phyloP scores from a whole-genome alignment of 2,329 filamentous ascomycete species.

The Aureobasidium namibiae region DNA sequence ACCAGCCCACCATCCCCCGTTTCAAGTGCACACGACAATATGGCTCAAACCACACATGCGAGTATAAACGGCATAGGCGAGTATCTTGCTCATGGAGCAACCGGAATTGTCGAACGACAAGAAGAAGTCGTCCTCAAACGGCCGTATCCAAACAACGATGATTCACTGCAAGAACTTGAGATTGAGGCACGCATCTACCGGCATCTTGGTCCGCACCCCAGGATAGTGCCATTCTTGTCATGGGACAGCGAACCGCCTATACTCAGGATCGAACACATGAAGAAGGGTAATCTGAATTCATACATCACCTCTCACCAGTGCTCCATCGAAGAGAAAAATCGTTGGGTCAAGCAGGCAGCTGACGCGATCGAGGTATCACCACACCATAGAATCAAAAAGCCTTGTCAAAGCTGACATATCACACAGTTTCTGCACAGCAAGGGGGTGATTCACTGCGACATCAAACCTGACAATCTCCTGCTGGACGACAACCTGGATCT shows the following conservation, averaged over 20 bases:
- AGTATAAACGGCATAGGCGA: background rate
- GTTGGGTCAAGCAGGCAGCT: background rate
- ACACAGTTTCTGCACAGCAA: background rate
- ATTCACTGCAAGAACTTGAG: background rate
- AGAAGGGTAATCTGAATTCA: background rate
- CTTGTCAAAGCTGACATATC: background rate
- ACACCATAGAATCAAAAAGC: background rate
- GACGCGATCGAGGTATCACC: background rate
- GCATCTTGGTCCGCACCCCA: background rate
- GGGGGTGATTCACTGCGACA: background rate
- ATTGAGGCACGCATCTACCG: background rate
- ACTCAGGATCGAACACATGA: background rate
- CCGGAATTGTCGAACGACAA: background rate
- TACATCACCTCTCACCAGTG: background rate
- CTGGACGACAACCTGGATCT: background rate
- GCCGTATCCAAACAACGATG: background rate
- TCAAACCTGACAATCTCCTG: background rate
- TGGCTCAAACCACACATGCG: background rate
- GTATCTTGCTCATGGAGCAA: background rate
- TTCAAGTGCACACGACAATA: background rate
- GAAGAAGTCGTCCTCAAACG: background rate
- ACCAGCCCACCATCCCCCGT: no score
- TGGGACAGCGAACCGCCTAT: background rate
- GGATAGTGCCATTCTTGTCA: background rate
- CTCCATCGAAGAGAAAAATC: background rate